These are phyloP conservation scores for Xylaria curta DNA, from an alignment of 495 filamentous ascomycete species.

Conservation along the genomic window DNA sequence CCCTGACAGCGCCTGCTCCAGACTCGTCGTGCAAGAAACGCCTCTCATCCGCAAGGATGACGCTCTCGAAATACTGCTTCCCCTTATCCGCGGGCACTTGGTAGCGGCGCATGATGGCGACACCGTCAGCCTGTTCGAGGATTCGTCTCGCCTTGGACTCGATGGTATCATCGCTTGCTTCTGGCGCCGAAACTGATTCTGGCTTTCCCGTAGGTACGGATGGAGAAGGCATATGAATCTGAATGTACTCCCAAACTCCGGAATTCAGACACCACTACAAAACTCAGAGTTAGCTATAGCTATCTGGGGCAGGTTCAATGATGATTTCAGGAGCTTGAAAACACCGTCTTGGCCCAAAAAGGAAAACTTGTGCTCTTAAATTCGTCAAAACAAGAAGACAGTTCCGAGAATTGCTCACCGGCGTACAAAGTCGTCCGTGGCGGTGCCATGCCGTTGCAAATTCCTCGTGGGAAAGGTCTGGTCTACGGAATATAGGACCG, in stretches of 20 bases:
- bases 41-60: slow-evolving; percentile 23
- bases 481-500: slow-evolving; percentile 24
- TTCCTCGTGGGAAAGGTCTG: slow-evolving; percentile 22
- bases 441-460: slow-evolving; percentile 22
- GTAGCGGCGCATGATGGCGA: slow-evolving; percentile 20
- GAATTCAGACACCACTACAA: slow-evolving; percentile 11
- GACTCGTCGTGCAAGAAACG: slow-evolving; percentile 28
- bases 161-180: not conserved
- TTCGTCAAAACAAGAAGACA: no score
- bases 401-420: not conserved
- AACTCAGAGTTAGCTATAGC: no score
- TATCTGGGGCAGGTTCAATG: no score
- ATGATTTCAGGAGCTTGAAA: no score
- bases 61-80: not conserved
- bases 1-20: slow-evolving; percentile 14
- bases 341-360: no score
- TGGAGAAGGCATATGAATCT: slow-evolving; percentile 24
- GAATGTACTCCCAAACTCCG: slow-evolving; percentile 21
- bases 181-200: not conserved
- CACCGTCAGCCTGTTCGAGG: not conserved
- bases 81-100: not conserved
- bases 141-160: slow-evolving; percentile 6
- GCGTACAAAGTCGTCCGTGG: slow-evolving; percentile 15
- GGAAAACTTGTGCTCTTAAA: no score
- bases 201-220: not conserved